phyloP scores from a whole-genome alignment of 148 eudicot genomes.

The Fallopia convolvulus region DNA sequence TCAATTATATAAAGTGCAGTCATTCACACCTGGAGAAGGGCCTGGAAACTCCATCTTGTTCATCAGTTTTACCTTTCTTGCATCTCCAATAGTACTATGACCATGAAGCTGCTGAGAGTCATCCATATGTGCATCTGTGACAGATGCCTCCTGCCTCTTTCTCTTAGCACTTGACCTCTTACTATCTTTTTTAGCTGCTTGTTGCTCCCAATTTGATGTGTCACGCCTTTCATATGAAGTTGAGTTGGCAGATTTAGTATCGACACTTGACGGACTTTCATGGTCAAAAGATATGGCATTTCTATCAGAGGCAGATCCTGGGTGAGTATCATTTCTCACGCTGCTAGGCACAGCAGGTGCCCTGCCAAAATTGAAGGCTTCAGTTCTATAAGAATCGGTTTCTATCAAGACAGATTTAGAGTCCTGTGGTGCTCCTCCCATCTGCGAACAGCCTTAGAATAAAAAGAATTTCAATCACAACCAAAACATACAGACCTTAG shows the following conservation, averaged over 20 bases:
- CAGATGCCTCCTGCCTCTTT: slow-evolving; percentile 39
- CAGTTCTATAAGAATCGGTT: slow-evolving; percentile 40
- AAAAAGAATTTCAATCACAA: not conserved
- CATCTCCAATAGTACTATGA: slow-evolving; percentile 18
- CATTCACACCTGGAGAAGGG: slow-evolving; percentile 22
- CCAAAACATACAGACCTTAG: not conserved
- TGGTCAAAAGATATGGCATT: slow-evolving; percentile 48
- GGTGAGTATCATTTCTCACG: slow-evolving; percentile 50
- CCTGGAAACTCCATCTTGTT: slow-evolving; percentile 34
- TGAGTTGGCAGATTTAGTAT: slow-evolving; percentile 50
- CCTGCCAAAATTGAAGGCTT: slow-evolving; percentile 41
- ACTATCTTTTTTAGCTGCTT: slow-evolving; percentile 37
- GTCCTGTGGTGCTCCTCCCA: slow-evolving; percentile 33
- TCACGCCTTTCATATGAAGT: slow-evolving; percentile 59
- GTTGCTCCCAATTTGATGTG: slow-evolving; percentile 48
- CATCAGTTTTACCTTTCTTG: slow-evolving; percentile 22
- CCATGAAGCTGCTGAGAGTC: slow-evolving; percentile 29
- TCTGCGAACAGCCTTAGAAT: slow-evolving; percentile 54
- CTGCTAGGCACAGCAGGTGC: slow-evolving; percentile 44
- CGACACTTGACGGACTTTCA: slow-evolving; percentile 71
- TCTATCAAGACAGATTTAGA: slow-evolving; percentile 36
- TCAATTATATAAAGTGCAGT: not conserved
- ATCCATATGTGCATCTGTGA: slow-evolving; percentile 30
- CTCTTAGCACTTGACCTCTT: slow-evolving; percentile 43
- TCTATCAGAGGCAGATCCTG: slow-evolving; percentile 49